Conservation (phyloP, 176 grass and related monocot species). For the Bromus sterilis region DNA sequence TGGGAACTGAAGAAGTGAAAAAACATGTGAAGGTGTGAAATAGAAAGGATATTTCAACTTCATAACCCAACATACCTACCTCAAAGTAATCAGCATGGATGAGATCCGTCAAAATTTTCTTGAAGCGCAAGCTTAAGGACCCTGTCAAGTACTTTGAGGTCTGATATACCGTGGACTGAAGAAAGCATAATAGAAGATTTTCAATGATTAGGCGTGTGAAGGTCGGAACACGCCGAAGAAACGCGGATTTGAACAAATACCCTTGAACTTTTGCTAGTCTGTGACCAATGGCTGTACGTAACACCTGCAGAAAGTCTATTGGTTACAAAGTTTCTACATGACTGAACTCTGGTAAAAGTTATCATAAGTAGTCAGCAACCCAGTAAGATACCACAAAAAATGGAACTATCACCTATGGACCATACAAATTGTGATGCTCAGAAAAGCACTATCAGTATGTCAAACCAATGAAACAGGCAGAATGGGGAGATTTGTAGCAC, state of each 20-base stretch:
- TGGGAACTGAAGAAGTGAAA: neutral
- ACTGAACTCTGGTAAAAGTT: neutral
- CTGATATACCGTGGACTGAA: conserved; percentile 75
- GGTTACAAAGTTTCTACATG: neutral
- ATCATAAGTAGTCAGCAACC: neutral
- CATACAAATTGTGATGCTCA: neutral
- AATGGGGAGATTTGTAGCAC: neutral
- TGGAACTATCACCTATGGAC: neutral
- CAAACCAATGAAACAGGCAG: neutral
- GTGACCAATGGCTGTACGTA: conserved; percentile 80
- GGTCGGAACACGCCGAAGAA: conserved; percentile 73
- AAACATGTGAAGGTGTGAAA: neutral
- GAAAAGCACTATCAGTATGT: neutral
- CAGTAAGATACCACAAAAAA: neutral
- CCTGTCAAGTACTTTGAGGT: conserved; percentile 91
- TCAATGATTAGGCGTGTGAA: conserved; percentile 83
- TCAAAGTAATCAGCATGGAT: conserved; percentile 96
- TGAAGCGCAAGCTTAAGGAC: conserved; percentile 76
- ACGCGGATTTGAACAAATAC: conserved; percentile 79
- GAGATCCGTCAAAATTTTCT: conserved; percentile 93
- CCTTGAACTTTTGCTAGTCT: conserved; percentile 97
- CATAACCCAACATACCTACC: conserved; percentile 60
- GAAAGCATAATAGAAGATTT: conserved; percentile 91
- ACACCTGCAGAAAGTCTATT: conserved; percentile 44
- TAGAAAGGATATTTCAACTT: neutral